phyloP scores from a whole-genome alignment of 805 yeast species.

The Teunomyces panamensis region DNA sequence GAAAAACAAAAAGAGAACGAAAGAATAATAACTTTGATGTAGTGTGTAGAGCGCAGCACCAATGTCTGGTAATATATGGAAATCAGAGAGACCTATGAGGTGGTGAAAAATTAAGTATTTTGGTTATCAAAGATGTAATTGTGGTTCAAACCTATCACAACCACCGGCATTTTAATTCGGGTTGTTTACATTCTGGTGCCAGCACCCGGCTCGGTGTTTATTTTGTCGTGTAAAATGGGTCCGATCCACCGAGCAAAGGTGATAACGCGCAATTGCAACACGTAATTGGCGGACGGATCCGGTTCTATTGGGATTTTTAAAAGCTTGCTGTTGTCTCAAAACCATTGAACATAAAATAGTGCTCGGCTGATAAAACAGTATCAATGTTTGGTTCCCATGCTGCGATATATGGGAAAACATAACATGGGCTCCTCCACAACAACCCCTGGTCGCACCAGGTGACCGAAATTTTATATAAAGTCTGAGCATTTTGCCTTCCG shows the following conservation, averaged over 20 bases:
- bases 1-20: not conserved
- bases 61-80: no score
- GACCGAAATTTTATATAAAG: slow-evolving; percentile 8
- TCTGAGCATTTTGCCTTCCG: slow-evolving; percentile 4
- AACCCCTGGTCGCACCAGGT: slow-evolving; percentile 3
- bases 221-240: not conserved
- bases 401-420: not conserved
- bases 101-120: not conserved
- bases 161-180: not conserved
- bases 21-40: not conserved
- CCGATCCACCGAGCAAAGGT: not conserved
- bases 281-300: no score
- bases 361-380: not conserved
- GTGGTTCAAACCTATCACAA: no score
- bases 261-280: no score
- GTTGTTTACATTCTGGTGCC: not conserved
- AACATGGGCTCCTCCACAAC: not conserved
- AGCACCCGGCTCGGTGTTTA: not conserved
- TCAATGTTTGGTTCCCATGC: not conserved
- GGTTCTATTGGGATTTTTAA: no score
- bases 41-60: not conserved
- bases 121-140: not conserved
- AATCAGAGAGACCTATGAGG: no score
- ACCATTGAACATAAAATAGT: no score
- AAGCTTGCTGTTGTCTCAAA: no score